Evolutionary conservation across 495 filamentous ascomycete genomes (phyloP).

Genomic region (Neurospora hispaniola): DNA sequence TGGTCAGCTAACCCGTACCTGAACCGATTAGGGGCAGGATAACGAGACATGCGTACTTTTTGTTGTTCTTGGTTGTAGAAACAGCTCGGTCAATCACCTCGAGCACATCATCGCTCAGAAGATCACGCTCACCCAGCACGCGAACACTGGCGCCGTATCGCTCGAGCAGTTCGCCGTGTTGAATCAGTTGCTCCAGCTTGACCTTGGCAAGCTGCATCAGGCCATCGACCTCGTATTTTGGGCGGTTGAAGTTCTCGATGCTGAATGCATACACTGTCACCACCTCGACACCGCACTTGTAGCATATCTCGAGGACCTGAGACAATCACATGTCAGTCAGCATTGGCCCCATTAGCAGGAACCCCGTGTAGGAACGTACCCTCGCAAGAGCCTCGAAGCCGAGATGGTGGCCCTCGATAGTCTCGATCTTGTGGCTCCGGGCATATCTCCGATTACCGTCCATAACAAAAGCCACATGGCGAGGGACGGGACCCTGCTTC

Average conservation of each 20-base stretch:
- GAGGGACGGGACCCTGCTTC: slow-evolving; percentile 80
- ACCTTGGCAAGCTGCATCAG: slow-evolving; percentile 97
- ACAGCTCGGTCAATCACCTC: slow-evolving; percentile 76
- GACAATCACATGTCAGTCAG: slow-evolving; percentile 2
- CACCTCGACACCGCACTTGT: slow-evolving; percentile 87
- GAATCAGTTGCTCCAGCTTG: slow-evolving; percentile 78
- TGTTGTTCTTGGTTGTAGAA: slow-evolving; percentile 73
- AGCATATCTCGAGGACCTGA: slow-evolving; percentile 92
- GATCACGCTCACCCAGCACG: slow-evolving; percentile 68
- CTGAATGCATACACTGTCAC: slow-evolving; percentile 98
- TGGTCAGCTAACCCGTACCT: slow-evolving; percentile 7
- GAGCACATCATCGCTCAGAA: slow-evolving; percentile 77
- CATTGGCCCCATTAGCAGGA: neutral
- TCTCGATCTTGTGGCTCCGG: slow-evolving; percentile 82
- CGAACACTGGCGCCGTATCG: slow-evolving; percentile 81
- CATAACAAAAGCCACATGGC: slow-evolving; percentile 97
- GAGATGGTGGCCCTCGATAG: slow-evolving; percentile 90
- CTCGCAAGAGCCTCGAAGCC: slow-evolving; percentile 90
- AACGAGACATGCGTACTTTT: slow-evolving; percentile 39
- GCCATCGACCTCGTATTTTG: slow-evolving; percentile 94
- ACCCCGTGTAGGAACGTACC: slow-evolving; percentile 30
- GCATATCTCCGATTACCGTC: slow-evolving; percentile 94
- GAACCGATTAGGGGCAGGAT: neutral
- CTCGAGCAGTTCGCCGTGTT: slow-evolving; percentile 88
- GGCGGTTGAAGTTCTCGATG: slow-evolving; percentile 97